Percentiles rank a stretch among this genome's conserved stretches.
These are phyloP conservation scores for Kuraishia floccosa DNA, from an alignment of 805 yeast species.

Conservation along the genomic window DNA sequence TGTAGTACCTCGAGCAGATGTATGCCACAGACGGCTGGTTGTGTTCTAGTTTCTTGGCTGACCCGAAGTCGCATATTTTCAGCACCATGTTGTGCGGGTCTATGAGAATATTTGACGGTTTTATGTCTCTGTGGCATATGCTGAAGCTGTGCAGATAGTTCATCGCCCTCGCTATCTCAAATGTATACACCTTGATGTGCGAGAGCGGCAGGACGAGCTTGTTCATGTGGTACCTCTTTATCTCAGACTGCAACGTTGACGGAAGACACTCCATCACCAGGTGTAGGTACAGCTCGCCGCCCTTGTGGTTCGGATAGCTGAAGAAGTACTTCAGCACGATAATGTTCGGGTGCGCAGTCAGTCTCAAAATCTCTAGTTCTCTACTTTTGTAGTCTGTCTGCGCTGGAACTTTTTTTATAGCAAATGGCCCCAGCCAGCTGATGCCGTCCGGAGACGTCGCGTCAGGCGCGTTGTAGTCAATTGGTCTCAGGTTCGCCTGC, in stretches of 20 bases:
- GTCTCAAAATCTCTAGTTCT: conserved; percentile 66
- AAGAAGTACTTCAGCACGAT: conserved; percentile 60
- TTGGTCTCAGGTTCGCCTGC: conserved; percentile 49
- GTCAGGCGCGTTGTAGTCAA: too few relatives aligned
- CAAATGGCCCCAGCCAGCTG: conserved; percentile 68
- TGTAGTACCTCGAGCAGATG: conserved; percentile 89
- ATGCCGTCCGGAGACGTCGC: conserved; percentile 6
- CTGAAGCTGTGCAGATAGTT: conserved; percentile 71
- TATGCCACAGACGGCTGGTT: conserved; percentile 87
- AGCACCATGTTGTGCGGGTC: conserved; percentile 57
- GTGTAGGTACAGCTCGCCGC: conserved; percentile 63
- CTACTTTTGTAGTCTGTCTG: conserved; percentile 80
- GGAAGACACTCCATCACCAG: conserved; percentile 83
- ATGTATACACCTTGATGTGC: conserved; percentile 67
- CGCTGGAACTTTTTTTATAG: conserved; percentile 77
- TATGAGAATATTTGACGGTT: conserved; percentile 72
- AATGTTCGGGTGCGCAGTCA: conserved; percentile 72
- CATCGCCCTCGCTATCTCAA: conserved; percentile 78
- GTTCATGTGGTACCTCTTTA: conserved; percentile 52
- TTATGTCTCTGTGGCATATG: conserved; percentile 75
- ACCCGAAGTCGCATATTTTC: conserved; percentile 79
- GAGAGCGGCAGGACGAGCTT: conserved; percentile 56
- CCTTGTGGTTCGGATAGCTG: conserved; percentile 52
- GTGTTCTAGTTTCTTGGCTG: conserved; percentile 69
- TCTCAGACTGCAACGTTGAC: conserved; percentile 68